phyloP scores from a whole-genome alignment of 441 rosid species.

The Viola pubescens region DNA sequence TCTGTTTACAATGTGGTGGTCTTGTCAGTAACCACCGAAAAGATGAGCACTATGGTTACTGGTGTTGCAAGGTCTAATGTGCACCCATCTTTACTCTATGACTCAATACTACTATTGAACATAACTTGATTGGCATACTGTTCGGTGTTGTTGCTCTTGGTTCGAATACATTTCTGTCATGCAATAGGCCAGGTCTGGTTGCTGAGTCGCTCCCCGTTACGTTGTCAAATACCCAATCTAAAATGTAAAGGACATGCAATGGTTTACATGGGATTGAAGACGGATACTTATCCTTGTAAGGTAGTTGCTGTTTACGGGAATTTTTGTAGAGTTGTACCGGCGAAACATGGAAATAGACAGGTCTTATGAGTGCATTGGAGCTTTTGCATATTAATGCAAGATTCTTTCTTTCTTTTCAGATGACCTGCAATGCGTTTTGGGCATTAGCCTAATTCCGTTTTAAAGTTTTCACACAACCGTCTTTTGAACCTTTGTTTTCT shows the following conservation, averaged over 20 bases:
- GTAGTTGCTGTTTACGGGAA: no score
- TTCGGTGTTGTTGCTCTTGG: conserved; percentile 6
- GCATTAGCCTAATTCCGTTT: no score
- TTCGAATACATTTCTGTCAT: not conserved
- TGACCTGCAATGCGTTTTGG: no score
- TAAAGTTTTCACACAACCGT: no score
- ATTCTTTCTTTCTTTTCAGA: no score
- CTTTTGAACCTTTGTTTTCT: no score
- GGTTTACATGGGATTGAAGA: no score
- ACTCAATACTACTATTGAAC: not conserved
- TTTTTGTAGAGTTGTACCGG: no score
- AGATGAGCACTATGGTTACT: conserved; percentile 83
- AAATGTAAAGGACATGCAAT: conserved; percentile 1
- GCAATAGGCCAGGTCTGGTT: conserved; percentile 2
- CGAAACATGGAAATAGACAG: no score
- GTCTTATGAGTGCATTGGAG: no score
- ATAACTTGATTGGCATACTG: conserved; percentile 7
- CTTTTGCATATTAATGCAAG: no score
- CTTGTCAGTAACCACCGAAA: conserved; percentile 75
- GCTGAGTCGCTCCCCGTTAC: not conserved
- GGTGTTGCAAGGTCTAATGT: conserved; percentile 61
- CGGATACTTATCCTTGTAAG: no score
- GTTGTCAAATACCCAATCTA: not conserved
- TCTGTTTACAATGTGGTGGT: conserved; percentile 84
- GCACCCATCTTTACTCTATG: conserved; percentile 7